A percentile compares a stretch with the other conserved stretches of the same genome.
These are phyloP conservation scores for Collybia sordida DNA, from an alignment of 768 basidiomycete genomes.

Conservation along the genomic window DNA sequence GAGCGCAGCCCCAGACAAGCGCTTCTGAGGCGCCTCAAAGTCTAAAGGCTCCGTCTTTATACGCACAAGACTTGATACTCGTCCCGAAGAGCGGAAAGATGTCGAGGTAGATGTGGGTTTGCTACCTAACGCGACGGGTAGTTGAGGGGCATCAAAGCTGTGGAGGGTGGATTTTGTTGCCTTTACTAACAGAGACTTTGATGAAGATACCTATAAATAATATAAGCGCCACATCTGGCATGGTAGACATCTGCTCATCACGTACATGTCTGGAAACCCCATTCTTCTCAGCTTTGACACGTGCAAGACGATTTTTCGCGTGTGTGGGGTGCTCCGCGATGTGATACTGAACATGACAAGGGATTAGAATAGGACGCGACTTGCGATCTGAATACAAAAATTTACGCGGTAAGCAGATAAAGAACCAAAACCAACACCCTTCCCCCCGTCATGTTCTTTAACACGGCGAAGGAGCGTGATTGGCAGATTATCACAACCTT, in stretches of 20 bases:
- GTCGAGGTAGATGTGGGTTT: not conserved
- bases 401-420: conserved; percentile 46
- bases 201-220: not conserved
- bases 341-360: conserved; percentile 25
- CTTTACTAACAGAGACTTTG: not conserved
- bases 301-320: conserved; percentile 17
- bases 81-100: not conserved
- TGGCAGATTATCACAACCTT: conserved; percentile 33
- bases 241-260: not conserved
- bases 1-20: conserved; percentile 28
- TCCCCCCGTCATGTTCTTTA: conserved; percentile 38
- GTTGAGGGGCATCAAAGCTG: conserved; percentile 2
- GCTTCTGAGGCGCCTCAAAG: conserved; percentile 35
- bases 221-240: conserved; percentile 6
- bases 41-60: conserved; percentile 17
- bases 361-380: not conserved
- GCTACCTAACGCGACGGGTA: conserved; percentile 1
- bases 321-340: conserved; percentile 28
- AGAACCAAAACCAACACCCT: conserved; percentile 42
- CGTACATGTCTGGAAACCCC: not conserved
- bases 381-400: conserved; percentile 4
- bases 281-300: conserved; percentile 17
- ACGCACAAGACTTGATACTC: conserved; percentile 5
- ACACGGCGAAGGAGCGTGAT: conserved; percentile 32
- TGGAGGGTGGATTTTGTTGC: conserved; percentile 5